Percentiles rank a stretch among this genome's conserved stretches.
These are phyloP conservation scores for Penicillium dipodomyicola DNA, from an alignment of 495 filamentous ascomycete genomes.

Conservation along the genomic window DNA sequence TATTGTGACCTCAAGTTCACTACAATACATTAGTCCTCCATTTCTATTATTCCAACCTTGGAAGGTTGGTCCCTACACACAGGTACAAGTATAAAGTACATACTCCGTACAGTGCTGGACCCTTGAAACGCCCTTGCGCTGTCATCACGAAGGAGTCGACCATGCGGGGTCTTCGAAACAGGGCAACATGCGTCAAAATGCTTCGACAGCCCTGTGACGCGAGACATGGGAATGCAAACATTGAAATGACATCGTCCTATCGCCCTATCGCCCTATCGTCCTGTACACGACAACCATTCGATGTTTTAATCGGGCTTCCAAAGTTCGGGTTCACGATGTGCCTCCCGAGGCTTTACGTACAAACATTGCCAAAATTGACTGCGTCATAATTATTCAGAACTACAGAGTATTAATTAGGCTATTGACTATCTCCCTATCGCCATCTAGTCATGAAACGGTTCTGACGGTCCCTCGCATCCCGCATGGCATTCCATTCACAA, in stretches of 20 bases:
- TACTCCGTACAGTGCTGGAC: background rate
- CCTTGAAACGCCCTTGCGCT: background rate
- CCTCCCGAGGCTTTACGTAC: too few species aligned
- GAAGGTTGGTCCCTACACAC: background rate
- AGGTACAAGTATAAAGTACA: background rate
- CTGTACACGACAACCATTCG: background rate
- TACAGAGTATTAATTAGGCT: background rate
- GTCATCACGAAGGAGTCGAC: slow-evolving; percentile 21
- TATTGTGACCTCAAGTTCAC: background rate
- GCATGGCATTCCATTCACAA: slow-evolving; percentile 23
- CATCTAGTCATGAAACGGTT: background rate
- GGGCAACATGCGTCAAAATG: slow-evolving; percentile 1
- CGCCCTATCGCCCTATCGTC: background rate
- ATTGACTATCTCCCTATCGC: background rate
- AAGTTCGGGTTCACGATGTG: background rate
- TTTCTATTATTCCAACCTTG: background rate
- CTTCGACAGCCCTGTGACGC: slow-evolving; percentile 10
- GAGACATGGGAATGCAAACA: slow-evolving; percentile 7
- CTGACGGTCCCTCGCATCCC: slow-evolving; percentile 20
- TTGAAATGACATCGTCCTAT: background rate
- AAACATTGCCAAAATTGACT: background rate
- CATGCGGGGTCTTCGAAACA: slow-evolving; percentile 11
- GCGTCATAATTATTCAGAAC: background rate
- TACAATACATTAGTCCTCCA: background rate
- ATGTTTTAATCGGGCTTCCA: background rate